These are phyloP conservation scores for Fusarium heterosporum DNA, from an alignment of 2,329 filamentous ascomycete species.

Conservation along the genomic window DNA sequence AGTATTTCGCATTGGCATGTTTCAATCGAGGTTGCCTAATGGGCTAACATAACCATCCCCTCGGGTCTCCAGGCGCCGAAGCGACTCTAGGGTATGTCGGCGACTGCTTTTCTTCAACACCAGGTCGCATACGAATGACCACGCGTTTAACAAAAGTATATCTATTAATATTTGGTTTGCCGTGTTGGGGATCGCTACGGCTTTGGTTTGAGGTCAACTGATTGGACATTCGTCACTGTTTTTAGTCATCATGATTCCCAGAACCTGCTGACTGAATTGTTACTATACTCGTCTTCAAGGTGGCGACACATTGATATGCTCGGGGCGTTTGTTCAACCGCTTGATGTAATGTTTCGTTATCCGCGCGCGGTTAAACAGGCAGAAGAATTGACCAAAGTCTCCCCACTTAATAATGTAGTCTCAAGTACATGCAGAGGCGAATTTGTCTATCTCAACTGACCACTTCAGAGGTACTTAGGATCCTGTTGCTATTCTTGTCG, in stretches of 20 bases:
- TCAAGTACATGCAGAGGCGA: neutral
- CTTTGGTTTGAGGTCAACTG: neutral
- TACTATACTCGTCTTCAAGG: constrained; percentile 11
- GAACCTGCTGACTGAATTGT: neutral
- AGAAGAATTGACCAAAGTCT: neutral
- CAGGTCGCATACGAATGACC: constrained; percentile 4
- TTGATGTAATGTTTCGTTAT: constrained; percentile 11
- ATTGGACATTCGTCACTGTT: constrained; percentile 14
- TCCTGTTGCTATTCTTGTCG: constrained; percentile 16
- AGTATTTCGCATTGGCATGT: neutral
- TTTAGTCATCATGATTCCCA: neutral
- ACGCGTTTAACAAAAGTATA: constrained; percentile 3
- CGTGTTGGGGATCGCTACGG: constrained; percentile 1
- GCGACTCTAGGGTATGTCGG: constrained; percentile 10
- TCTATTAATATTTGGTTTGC: neutral
- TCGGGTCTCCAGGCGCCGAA: constrained; percentile 24
- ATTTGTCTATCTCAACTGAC: neutral
- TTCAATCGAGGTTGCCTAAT: constrained; percentile 7
- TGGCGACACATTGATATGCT: constrained; percentile 1
- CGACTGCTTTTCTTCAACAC: neutral
- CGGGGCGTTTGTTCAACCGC: constrained; percentile 7
- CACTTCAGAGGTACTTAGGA: neutral
- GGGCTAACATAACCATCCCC: constrained; percentile 13
- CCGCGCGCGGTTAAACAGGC: constrained; percentile 15
- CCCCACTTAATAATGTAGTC: neutral